These are phyloP conservation scores for Closterium sp. DNA, from an alignment of 139 green algal species.

Conservation along the genomic window DNA sequence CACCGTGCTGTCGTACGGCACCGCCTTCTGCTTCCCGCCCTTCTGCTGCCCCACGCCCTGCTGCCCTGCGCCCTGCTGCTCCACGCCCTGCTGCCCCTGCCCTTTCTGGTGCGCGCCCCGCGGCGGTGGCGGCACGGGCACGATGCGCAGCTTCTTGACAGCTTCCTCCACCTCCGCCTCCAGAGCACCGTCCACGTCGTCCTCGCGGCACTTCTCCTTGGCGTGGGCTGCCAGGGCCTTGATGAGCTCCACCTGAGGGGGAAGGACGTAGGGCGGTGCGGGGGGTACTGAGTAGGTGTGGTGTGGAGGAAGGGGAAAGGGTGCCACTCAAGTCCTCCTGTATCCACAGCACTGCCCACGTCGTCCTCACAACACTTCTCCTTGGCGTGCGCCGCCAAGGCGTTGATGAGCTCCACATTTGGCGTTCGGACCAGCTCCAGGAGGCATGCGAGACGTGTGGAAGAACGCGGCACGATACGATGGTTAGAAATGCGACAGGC, in stretches of 20 bases:
- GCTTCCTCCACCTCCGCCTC: neutral
- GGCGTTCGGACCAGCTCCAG: no score
- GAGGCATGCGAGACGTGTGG: no score
- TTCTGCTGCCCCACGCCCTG: neutral
- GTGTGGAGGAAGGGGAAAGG: no score
- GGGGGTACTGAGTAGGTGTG: no score
- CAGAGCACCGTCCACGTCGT: slow-evolving; percentile 44
- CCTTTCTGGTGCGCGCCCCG: neutral
- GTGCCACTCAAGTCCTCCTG: no score
- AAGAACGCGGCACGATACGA: no score
- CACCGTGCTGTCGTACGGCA: slow-evolving; percentile 27
- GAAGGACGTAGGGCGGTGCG: no score
- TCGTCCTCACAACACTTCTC: no score
- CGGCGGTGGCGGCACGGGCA: neutral
- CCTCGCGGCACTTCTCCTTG: slow-evolving; percentile 69
- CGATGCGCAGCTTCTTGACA: slow-evolving; percentile 13
- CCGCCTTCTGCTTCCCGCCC: neutral
- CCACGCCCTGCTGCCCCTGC: neutral
- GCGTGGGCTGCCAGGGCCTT: neutral
- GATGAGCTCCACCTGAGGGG: neutral
- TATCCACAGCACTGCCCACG: no score
- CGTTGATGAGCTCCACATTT: no score
- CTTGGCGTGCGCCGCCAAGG: no score
- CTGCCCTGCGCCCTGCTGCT: neutral
- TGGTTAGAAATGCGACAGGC: no score